Evolutionary conservation across 2,329 filamentous ascomycete genomes (phyloP), one percentile per base, ranked within the genome.

Genomic region (Didymella segeticola): DNA sequence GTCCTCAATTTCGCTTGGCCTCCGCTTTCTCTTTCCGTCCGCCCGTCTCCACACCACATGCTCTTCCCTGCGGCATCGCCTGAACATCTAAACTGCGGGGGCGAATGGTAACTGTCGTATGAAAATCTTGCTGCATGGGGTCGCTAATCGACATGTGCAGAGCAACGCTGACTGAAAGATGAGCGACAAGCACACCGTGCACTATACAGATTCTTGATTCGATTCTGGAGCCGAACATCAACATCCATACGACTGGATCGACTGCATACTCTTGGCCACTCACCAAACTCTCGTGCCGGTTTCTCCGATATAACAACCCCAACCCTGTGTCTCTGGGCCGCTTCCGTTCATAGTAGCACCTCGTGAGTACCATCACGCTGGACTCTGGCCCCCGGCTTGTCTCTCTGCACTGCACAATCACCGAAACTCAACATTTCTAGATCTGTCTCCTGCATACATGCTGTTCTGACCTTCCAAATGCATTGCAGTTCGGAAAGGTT

Each of bases 261-360:
- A 39, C 42, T 39, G 47, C 47, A 56, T 43, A 42, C 29, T 12
- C 47, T 42, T 56, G 30, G 45, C 47, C 47, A 52, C 43, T 59
- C 41, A 56, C 50, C 53, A 46, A 47, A 48, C 34, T 38, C 29
- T 53, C 49, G 34, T 52, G 47, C 53, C 56, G 51, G 34, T 31
- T 45, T 52, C 54, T 62, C 53, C 54, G 56, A 53, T 62, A 62
- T 58, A 64, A 55, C 61, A 42, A 46, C 42, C 53, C 53, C 51
- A 56, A 47, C 52, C 43, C 39, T 46, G 46, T 39, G 50, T 57
- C 38, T 45, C 45, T 50, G 41, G 38, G 55, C 49, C 45, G 34
- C 30, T 20, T 41, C 15, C 25, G 31, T 36, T 55, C 53, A 60
- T n/a, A 61, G 58, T 62, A 50, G 41, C 48, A 54, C 31, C 47